Percentiles rank a stretch among this genome's conserved stretches.
Conservation (phyloP, 768 basidiomycete species). For the Lactifluus hygrophoroides region DNA sequence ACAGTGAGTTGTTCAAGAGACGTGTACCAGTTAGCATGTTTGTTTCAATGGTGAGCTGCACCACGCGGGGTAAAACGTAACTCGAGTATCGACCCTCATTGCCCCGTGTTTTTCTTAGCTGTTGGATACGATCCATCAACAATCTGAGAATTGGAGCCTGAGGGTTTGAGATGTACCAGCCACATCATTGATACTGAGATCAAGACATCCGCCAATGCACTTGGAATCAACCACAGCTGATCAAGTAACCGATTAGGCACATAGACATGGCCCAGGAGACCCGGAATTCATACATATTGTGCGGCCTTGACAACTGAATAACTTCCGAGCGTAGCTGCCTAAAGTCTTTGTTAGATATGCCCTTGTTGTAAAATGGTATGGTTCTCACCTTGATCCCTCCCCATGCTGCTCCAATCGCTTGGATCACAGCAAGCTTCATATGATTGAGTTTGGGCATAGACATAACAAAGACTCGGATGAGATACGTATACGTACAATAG, state of each 20-base stretch:
- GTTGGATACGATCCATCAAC: not conserved
- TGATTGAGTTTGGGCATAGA: not conserved
- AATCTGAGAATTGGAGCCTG: not conserved
- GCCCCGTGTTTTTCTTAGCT: not conserved
- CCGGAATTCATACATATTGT: not conserved
- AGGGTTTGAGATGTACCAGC: slow-evolving; percentile 3
- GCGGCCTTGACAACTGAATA: not conserved
- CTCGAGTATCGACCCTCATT: not conserved
- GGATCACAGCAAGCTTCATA: not conserved
- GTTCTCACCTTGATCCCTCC: slow-evolving; percentile 1
- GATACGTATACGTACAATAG: not conserved
- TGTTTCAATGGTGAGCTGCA: slow-evolving; percentile 25
- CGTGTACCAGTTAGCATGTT: slow-evolving; percentile 20
- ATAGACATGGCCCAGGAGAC: not conserved
- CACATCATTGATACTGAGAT: slow-evolving; percentile 9
- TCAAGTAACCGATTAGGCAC: not conserved
- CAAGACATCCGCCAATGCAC: slow-evolving; percentile 5
- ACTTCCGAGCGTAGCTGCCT: not conserved
- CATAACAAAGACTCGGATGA: not conserved
- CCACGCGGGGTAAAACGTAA: slow-evolving; percentile 19
- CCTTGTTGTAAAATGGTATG: not conserved
- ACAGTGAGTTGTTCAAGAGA: not conserved
- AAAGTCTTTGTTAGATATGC: not conserved
- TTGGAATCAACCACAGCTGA: slow-evolving; percentile 9
- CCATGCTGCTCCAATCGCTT: slow-evolving; percentile 2